Evolutionary conservation across 2,329 filamentous ascomycete genomes (phyloP).

Genomic region (Hypoxylon sp.): DNA sequence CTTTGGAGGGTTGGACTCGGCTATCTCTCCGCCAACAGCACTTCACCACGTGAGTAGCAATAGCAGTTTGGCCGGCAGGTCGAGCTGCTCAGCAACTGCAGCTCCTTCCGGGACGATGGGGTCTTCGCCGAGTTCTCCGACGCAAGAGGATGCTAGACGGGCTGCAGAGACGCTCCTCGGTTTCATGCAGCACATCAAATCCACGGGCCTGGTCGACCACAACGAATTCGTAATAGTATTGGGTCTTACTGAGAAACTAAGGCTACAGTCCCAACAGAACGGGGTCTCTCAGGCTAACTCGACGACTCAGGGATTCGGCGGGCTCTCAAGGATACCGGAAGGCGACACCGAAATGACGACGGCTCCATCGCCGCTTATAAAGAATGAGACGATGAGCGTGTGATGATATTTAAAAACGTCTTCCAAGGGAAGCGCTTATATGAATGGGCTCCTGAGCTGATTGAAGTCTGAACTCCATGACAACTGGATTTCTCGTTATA

Average conservation of each 20-base stretch:
- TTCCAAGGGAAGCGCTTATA: background rate
- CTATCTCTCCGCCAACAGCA: slow-evolving; percentile 60
- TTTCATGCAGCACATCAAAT: slow-evolving; percentile 82
- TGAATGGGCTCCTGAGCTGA: slow-evolving; percentile 1
- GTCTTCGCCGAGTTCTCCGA: slow-evolving; percentile 76
- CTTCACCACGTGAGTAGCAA: slow-evolving; percentile 69
- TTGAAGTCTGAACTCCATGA: slow-evolving; percentile 1
- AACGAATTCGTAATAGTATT: slow-evolving; percentile 83
- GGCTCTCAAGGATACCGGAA: slow-evolving; percentile 70
- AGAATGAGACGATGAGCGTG: slow-evolving; percentile 57
- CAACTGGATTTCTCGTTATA: slow-evolving; percentile 7
- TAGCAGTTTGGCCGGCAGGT: slow-evolving; percentile 62
- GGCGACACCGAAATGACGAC: slow-evolving; percentile 68
- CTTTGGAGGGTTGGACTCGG: slow-evolving; percentile 62
- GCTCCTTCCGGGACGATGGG: slow-evolving; percentile 61
- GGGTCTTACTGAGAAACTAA: slow-evolving; percentile 88
- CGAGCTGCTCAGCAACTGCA: slow-evolving; percentile 55
- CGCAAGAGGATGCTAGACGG: slow-evolving; percentile 86
- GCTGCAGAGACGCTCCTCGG: slow-evolving; percentile 86
- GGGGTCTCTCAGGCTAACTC: slow-evolving; percentile 50
- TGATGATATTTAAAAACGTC: slow-evolving; percentile 40
- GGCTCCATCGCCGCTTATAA: slow-evolving; percentile 54
- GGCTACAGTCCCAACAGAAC: slow-evolving; percentile 70
- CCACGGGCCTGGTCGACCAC: slow-evolving; percentile 78
- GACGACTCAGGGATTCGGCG: slow-evolving; percentile 60